Conservation (phyloP, 1,284 basidiomycete species). For the Ceratobasidium sp. region DNA sequence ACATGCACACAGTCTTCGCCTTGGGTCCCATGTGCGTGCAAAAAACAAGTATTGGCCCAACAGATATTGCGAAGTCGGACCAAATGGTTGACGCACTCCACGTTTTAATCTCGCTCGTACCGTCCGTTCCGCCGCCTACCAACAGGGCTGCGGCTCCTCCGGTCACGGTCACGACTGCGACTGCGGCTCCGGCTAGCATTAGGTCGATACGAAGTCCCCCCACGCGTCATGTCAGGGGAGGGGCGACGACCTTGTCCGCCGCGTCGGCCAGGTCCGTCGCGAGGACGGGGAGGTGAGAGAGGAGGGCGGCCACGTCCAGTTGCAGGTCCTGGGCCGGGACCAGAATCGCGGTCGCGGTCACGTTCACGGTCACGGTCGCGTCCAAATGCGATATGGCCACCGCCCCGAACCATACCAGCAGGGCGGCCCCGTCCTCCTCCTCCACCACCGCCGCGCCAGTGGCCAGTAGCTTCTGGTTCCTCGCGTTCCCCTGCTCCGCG, state of each 20-base stretch:
- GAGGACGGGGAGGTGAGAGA: slow-evolving; percentile 26
- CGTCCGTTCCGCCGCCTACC: slow-evolving; percentile 33
- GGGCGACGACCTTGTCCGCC: slow-evolving; percentile 30
- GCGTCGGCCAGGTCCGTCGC: slow-evolving; percentile 4
- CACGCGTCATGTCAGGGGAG: slow-evolving; percentile 41
- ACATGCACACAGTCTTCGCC: too few relatives aligned
- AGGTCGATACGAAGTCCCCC: slow-evolving; percentile 29
- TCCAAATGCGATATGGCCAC: slow-evolving; percentile 29
- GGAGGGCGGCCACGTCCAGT: slow-evolving; percentile 14
- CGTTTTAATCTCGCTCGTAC: slow-evolving; percentile 26
- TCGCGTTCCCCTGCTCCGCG: slow-evolving; percentile 35
- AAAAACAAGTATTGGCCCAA: too few relatives aligned
- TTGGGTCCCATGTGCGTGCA: too few relatives aligned
- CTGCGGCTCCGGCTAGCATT: slow-evolving; percentile 12
- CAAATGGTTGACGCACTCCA: too few relatives aligned
- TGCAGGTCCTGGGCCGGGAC: not conserved
- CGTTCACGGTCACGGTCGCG: slow-evolving; percentile 31
- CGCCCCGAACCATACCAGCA: slow-evolving; percentile 36
- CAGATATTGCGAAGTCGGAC: too few relatives aligned
- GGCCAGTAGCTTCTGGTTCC: slow-evolving; percentile 38
- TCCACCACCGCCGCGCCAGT: slow-evolving; percentile 47
- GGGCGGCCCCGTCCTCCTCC: slow-evolving; percentile 42
- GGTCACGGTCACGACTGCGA: slow-evolving; percentile 35
- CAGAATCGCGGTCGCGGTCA: slow-evolving; percentile 13
- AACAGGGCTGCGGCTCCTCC: slow-evolving; percentile 40